These are phyloP conservation scores for Neurospora sp. DNA, from an alignment of 495 filamentous ascomycete genomes.

Conservation along the genomic window DNA sequence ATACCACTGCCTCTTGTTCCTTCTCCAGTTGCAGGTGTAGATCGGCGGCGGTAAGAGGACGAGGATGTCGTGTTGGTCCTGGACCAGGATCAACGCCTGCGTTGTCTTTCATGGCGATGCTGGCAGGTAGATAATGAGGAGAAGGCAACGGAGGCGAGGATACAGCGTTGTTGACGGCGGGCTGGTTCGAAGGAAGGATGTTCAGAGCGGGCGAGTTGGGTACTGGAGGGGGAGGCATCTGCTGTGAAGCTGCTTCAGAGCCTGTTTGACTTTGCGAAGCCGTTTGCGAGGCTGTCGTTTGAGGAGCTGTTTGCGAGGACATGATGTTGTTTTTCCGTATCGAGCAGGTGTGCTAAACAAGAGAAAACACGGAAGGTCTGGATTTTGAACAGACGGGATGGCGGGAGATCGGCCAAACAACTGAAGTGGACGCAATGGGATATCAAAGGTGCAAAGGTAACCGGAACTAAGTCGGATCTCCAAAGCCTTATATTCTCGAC, in stretches of 20 bases:
- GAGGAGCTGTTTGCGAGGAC: background rate
- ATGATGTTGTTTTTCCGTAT: background rate
- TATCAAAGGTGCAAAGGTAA: background rate
- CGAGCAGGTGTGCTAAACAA: background rate
- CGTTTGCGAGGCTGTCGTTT: background rate
- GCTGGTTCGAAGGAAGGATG: slow-evolving; percentile 46
- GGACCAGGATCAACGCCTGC: slow-evolving; percentile 50
- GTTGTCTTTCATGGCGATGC: slow-evolving; percentile 40
- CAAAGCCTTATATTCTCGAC: background rate
- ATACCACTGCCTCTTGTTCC: slow-evolving; percentile 88
- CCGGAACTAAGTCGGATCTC: background rate
- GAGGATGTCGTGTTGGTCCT: slow-evolving; percentile 68
- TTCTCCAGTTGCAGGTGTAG: slow-evolving; percentile 80
- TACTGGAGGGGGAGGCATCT: slow-evolving; percentile 21
- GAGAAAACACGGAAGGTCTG: background rate
- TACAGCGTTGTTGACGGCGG: slow-evolving; percentile 36
- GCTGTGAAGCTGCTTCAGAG: slow-evolving; percentile 15
- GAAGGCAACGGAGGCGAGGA: slow-evolving; percentile 18
- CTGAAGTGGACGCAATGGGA: background rate
- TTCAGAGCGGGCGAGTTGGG: slow-evolving; percentile 29
- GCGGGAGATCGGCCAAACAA: background rate
- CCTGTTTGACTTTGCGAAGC: background rate
- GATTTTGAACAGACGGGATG: background rate
- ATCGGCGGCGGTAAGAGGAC: slow-evolving; percentile 77
- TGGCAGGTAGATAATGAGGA: slow-evolving; percentile 5